A percentile compares a stretch with the other conserved stretches of the same genome.
phyloP scores from a whole-genome alignment of 2,329 filamentous ascomycete genomes.

The Fusarium sublunatum region DNA sequence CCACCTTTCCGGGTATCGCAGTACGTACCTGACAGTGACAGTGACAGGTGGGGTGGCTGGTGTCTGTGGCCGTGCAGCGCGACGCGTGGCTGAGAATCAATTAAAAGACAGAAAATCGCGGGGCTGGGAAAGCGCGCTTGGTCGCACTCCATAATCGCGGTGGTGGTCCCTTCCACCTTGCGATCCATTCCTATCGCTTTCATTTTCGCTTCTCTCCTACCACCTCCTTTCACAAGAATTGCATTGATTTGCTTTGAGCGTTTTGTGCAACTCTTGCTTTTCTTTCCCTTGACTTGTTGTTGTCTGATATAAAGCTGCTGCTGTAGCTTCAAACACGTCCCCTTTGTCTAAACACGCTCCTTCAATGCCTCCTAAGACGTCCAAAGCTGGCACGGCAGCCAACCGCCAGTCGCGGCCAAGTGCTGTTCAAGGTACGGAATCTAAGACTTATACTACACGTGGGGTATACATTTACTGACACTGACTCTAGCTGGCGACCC shows the following conservation, averaged over 20 bases:
- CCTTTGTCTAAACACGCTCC: constrained; percentile 14
- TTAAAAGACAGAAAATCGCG: constrained; percentile 46
- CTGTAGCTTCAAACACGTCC: constrained; percentile 1
- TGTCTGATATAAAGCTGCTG: constrained; percentile 18
- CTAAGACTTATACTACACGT: not conserved
- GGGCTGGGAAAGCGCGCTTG: constrained; percentile 42
- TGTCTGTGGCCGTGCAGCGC: constrained; percentile 26
- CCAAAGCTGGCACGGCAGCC: constrained; percentile 29
- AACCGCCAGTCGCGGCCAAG: constrained; percentile 51
- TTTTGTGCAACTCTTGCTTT: constrained; percentile 20
- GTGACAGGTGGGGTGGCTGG: constrained; percentile 8
- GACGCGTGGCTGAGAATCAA: constrained; percentile 38
- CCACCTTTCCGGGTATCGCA: constrained; percentile 6
- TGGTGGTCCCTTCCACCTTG: constrained; percentile 35
- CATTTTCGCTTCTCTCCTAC: constrained; percentile 6
- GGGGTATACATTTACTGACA: constrained; percentile 33
- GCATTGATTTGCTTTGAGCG: constrained; percentile 19
- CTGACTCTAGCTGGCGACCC: constrained; percentile 75
- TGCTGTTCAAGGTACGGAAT: constrained; percentile 55
- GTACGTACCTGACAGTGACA: not conserved
- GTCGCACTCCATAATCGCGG: constrained; percentile 24
- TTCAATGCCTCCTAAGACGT: constrained; percentile 41
- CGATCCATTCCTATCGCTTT: constrained; percentile 1
- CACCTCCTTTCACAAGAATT: constrained; percentile 12
- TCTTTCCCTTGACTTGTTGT: constrained; percentile 5